These are phyloP conservation scores for Microbotryum intermedium DNA, from an alignment of 1,284 basidiomycete species.

Conservation along the genomic window DNA sequence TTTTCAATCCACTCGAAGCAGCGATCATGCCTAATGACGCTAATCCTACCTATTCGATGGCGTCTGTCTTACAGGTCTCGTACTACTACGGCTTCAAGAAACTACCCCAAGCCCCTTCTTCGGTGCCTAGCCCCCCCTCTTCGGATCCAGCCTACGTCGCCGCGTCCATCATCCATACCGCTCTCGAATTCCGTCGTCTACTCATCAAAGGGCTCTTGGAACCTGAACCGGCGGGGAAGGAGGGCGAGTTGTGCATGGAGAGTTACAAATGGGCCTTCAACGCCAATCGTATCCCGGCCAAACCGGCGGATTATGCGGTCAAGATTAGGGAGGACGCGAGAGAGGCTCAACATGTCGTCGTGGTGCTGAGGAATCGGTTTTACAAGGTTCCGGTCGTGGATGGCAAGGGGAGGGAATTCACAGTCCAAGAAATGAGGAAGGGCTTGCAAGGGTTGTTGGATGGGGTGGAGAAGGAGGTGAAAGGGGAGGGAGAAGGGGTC, in stretches of 20 bases:
- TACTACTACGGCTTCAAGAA: conserved; percentile 31
- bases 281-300: conserved; percentile 71
- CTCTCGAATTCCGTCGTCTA: conserved; percentile 61
- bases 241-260: conserved; percentile 77
- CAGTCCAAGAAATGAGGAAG: conserved; percentile 60
- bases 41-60: no score
- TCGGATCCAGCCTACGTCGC: conserved; percentile 56
- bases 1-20: no score
- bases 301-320: conserved; percentile 65
- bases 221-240: conserved; percentile 49
- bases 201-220: conserved; percentile 57
- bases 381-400: conserved; percentile 61
- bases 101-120: conserved; percentile 25
- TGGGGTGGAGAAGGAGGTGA: conserved; percentile 37
- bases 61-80: not conserved
- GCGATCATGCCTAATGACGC: no score
- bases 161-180: conserved; percentile 59
- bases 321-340: conserved; percentile 58
- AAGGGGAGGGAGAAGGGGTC: conserved; percentile 57
- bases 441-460: conserved; percentile 37
- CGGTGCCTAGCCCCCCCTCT: conserved; percentile 42
- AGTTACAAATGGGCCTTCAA: conserved; percentile 86
- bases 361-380: conserved; percentile 64
- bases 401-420: conserved; percentile 50
- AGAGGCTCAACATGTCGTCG: conserved; percentile 63